A percentile compares a stretch with the other conserved stretches of the same genome.
Conservation (phyloP, 805 yeast genomes). For the Millerago galiae region DNA sequence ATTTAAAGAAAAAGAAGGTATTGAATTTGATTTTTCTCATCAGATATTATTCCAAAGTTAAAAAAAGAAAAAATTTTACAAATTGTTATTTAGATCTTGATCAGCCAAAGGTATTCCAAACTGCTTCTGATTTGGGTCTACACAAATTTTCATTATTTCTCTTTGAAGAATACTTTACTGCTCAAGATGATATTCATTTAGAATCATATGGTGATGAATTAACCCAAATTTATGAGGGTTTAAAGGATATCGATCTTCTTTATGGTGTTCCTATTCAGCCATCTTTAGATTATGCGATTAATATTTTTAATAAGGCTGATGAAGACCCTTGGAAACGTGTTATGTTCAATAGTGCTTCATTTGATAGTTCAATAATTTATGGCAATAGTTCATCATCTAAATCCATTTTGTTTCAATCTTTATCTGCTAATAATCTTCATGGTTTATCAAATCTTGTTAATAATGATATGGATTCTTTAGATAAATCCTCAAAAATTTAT, state of each 20-base stretch:
- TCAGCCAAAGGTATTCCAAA: slow-evolving; percentile 9
- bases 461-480: slow-evolving; percentile 13
- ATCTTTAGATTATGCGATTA: slow-evolving; percentile 44
- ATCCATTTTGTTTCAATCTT: slow-evolving; percentile 28
- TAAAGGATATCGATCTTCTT: slow-evolving; percentile 58
- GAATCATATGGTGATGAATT: slow-evolving; percentile 8
- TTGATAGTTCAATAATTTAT: slow-evolving; percentile 37
- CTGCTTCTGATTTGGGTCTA: slow-evolving; percentile 21
- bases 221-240: slow-evolving; percentile 37
- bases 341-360: slow-evolving; percentile 48
- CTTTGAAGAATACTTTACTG: slow-evolving; percentile 27
- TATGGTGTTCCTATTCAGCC: slow-evolving; percentile 60
- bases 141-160: slow-evolving; percentile 28
- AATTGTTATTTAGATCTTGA: slow-evolving; percentile 20
- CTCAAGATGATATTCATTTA: not conserved
- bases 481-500: slow-evolving; percentile 28
- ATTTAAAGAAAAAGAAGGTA: slow-evolving; percentile 8
- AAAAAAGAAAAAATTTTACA: slow-evolving; percentile 11
- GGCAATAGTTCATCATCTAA: slow-evolving; percentile 6
- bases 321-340: slow-evolving; percentile 35
- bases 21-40: slow-evolving; percentile 24
- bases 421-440: slow-evolving; percentile 45
- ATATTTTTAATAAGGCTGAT: slow-evolving; percentile 29
- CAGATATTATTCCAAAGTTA: slow-evolving; percentile 4
- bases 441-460: slow-evolving; percentile 49